phyloP scores from a whole-genome alignment of 768 basidiomycete genomes.

The Psilocybe sp. region DNA sequence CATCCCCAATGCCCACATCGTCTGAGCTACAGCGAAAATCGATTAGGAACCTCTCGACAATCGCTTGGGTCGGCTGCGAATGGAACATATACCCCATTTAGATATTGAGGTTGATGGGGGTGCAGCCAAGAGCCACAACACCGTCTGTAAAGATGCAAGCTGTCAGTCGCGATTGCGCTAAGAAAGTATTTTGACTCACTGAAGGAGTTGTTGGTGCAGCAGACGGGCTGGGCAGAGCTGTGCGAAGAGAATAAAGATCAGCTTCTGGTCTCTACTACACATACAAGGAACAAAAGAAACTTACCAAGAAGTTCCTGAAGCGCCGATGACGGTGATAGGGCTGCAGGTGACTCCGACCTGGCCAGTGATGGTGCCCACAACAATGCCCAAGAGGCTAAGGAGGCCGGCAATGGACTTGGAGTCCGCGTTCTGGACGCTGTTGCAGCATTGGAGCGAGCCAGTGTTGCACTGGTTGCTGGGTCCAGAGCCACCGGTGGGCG shows the following conservation, averaged over 20 bases:
- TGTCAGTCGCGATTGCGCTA: no score
- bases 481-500: not conserved
- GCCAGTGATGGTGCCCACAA: not conserved
- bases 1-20: no score
- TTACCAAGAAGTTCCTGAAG: not conserved
- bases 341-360: not conserved
- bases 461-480: not conserved
- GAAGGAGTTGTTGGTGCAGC: conserved; percentile 17
- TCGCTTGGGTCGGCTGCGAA: no score
- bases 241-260: conserved; percentile 5
- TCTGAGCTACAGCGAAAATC: no score
- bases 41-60: no score
- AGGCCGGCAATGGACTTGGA: not conserved
- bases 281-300: not conserved
- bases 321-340: not conserved
- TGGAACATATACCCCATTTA: conserved; percentile 1
- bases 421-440: not conserved
- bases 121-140: conserved; percentile 12
- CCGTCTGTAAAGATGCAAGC: conserved; percentile 9
- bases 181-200: no score
- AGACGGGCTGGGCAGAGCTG: conserved; percentile 15
- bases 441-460: not conserved
- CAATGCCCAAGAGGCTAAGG: not conserved
- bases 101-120: conserved; percentile 12
- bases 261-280: no score